These are phyloP conservation scores for Phaeosphaeriaceae sp. DNA, from an alignment of 2,329 filamentous ascomycete species.

Conservation along the genomic window DNA sequence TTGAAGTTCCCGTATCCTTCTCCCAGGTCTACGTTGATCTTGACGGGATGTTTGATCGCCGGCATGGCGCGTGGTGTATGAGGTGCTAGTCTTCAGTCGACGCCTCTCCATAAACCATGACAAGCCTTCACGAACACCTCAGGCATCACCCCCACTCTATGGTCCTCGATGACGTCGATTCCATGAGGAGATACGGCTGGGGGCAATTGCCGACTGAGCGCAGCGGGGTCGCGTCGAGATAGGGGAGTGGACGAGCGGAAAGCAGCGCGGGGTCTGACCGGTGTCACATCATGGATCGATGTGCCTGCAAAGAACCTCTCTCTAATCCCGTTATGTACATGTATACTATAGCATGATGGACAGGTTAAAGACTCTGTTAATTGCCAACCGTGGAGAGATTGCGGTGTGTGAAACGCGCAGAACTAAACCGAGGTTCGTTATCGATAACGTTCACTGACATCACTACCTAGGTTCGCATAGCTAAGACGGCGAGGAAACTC, in stretches of 20 bases:
- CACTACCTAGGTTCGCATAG: conserved; percentile 53
- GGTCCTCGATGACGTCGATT: conserved; percentile 21
- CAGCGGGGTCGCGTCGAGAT: conserved; percentile 9
- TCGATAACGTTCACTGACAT: conserved; percentile 21
- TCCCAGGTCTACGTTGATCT: conserved; percentile 64
- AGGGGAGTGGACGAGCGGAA: conserved; percentile 7
- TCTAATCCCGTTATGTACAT: background rate
- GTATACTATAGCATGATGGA: conserved; percentile 39
- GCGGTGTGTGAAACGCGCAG: conserved; percentile 12
- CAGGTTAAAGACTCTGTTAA: conserved; percentile 60
- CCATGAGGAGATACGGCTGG: background rate
- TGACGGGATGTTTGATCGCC: conserved; percentile 60
- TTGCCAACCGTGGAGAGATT: conserved; percentile 57
- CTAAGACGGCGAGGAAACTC: conserved; percentile 59
- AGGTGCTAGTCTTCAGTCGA: background rate
- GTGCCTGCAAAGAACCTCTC: too few species aligned
- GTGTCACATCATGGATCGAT: too few species aligned
- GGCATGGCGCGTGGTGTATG: conserved; percentile 49
- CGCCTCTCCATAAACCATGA: background rate
- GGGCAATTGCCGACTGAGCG: background rate
- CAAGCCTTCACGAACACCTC: too few species aligned
- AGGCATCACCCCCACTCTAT: conserved; percentile 14
- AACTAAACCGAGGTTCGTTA: background rate
- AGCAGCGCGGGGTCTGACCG: background rate
- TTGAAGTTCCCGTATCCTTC: conserved; percentile 62